Evolutionary conservation across 202 grass and related monocot genomes (phyloP).

Genomic region (Setaria viridis): DNA sequence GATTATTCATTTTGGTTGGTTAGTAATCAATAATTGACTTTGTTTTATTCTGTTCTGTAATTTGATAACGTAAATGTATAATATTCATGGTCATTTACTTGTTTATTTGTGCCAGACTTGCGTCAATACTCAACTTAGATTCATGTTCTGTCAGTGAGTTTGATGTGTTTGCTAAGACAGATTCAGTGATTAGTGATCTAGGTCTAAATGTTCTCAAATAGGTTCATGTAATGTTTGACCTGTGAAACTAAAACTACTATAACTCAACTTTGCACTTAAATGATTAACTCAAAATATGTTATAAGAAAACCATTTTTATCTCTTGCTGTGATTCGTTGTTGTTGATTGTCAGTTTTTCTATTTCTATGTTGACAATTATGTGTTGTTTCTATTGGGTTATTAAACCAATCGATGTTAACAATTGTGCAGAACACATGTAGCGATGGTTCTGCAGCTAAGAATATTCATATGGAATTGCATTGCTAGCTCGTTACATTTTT

Average conservation of each 20-base stretch:
- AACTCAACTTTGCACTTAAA: background rate
- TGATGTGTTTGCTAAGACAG: background rate
- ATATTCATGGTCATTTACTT: background rate
- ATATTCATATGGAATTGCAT: constrained; percentile 17
- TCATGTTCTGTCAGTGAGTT: background rate
- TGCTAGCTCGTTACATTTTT: constrained; percentile 16
- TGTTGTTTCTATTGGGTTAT: background rate
- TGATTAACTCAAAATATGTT: constrained; percentile 2
- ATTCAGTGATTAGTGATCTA: background rate
- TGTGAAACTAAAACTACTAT: background rate
- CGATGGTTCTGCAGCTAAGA: background rate
- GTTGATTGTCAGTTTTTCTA: background rate
- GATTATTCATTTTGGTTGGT: constrained; percentile 19
- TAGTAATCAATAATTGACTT: constrained; percentile 5
- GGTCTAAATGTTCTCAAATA: background rate
- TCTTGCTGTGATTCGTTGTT: background rate
- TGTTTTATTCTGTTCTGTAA: background rate
- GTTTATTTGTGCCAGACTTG: background rate
- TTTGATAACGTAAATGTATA: background rate
- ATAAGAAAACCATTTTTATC: background rate
- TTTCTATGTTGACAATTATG: background rate
- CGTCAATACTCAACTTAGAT: background rate
- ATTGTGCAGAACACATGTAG: background rate
- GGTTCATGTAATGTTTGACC: background rate
- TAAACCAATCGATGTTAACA: background rate